These are phyloP conservation scores for Postia placenta DNA, from an alignment of 768 basidiomycete genomes.

Conservation along the genomic window DNA sequence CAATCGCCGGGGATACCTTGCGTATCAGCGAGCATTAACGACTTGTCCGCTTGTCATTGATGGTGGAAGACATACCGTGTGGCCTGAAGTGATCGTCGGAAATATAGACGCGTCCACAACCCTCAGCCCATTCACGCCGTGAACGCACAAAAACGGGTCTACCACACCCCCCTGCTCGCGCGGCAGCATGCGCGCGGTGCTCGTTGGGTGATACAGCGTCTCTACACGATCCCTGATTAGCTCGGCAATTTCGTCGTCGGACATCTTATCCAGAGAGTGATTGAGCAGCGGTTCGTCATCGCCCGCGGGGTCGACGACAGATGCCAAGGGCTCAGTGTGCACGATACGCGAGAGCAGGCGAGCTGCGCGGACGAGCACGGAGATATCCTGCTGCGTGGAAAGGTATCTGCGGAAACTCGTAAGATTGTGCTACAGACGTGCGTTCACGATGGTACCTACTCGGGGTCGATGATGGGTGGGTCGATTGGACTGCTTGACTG, in stretches of 20 bases:
- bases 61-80: slow-evolving; percentile 33
- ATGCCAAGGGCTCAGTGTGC: slow-evolving; percentile 31
- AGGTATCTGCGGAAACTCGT: slow-evolving; percentile 40
- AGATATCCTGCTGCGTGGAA: slow-evolving; percentile 33
- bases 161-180: slow-evolving; percentile 34
- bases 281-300: slow-evolving; percentile 26
- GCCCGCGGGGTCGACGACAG: slow-evolving; percentile 27
- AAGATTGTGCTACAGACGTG: too few relatives aligned
- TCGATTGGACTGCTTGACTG: slow-evolving; percentile 36
- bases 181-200: slow-evolving; percentile 35
- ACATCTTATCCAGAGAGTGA: slow-evolving; percentile 28
- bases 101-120: slow-evolving; percentile 43
- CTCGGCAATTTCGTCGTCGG: slow-evolving; percentile 30
- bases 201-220: slow-evolving; percentile 40
- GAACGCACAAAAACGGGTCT: slow-evolving; percentile 36
- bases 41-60: too few relatives aligned
- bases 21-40: not conserved
- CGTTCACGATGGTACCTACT: too few relatives aligned
- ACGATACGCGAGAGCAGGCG: slow-evolving; percentile 32
- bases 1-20: slow-evolving; percentile 22
- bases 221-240: slow-evolving; percentile 28
- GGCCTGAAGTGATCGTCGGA: slow-evolving; percentile 37
- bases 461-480: slow-evolving; percentile 38
- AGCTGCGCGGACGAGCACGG: slow-evolving; percentile 34
- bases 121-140: slow-evolving; percentile 36